These are phyloP conservation scores for Dictyophora rubrovolvata DNA, from an alignment of 768 basidiomycete species.

Conservation along the genomic window DNA sequence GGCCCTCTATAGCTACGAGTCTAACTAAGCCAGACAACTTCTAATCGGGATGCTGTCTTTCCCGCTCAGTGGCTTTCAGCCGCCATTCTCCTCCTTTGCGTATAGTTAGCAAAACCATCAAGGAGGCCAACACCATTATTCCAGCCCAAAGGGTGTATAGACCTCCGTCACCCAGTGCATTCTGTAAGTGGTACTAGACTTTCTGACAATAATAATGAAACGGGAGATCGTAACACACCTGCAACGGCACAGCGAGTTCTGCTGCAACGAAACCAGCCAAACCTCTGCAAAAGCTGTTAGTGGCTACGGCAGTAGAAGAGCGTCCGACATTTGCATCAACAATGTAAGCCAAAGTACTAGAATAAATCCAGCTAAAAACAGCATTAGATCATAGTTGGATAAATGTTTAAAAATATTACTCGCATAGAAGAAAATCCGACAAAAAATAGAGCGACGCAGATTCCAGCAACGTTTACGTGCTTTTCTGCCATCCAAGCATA, in stretches of 20 bases:
- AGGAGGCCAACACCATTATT: constrained; percentile 41
- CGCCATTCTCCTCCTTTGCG: constrained; percentile 55
- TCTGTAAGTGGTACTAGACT: constrained; percentile 25
- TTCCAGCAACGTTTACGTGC: constrained; percentile 51
- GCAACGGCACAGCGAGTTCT: constrained; percentile 66
- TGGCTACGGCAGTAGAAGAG: constrained; percentile 63
- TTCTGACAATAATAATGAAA: neutral
- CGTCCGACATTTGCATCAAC: constrained; percentile 81
- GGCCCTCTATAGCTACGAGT: too few species aligned
- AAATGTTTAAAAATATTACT: constrained; percentile 16
- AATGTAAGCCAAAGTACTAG: constrained; percentile 69
- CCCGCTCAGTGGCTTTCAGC: constrained; percentile 33
- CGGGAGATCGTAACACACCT: constrained; percentile 29
- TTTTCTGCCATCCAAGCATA: constrained; percentile 70
- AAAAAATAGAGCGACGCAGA: constrained; percentile 64
- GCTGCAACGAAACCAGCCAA: constrained; percentile 54
- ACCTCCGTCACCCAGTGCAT: constrained; percentile 69
- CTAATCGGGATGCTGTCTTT: constrained; percentile 17
- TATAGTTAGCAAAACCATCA: constrained; percentile 50
- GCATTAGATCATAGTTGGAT: neutral
- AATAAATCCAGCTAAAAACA: constrained; percentile 41
- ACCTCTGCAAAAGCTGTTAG: constrained; percentile 72
- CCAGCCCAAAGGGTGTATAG: constrained; percentile 61
- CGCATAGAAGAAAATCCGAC: constrained; percentile 70
- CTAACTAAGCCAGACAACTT: neutral